Percentiles rank a stretch among this genome's conserved stretches.
These are phyloP conservation scores for Ochetophila trinervis DNA, from an alignment of 306 rosid genomes.

Conservation along the genomic window DNA sequence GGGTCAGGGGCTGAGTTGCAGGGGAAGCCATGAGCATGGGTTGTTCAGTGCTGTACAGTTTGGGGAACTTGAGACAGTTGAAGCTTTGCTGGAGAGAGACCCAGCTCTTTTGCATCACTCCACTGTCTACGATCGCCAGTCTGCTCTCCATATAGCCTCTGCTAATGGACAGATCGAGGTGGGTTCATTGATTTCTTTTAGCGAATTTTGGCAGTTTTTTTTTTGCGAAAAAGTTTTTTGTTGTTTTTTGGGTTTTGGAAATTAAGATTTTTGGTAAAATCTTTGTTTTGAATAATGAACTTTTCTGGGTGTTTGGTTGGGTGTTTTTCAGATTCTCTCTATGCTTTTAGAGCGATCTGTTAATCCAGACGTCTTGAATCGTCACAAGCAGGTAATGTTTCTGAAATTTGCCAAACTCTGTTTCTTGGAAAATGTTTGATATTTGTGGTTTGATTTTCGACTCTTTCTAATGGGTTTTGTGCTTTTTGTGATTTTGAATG, in stretches of 20 bases:
- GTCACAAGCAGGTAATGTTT: slow-evolving; percentile 76
- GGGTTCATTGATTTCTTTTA: slow-evolving; percentile 16
- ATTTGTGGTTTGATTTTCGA: background rate
- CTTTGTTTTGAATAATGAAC: slow-evolving; percentile 17
- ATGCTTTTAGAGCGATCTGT: slow-evolving; percentile 68
- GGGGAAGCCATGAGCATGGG: slow-evolving; percentile 62
- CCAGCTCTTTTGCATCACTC: slow-evolving; percentile 51
- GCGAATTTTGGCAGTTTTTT: background rate
- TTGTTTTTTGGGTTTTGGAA: slow-evolving; percentile 11
- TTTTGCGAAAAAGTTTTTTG: slow-evolving; percentile 18
- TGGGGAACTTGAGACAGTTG: slow-evolving; percentile 58
- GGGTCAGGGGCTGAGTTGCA: slow-evolving; percentile 96
- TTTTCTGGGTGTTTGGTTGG: background rate
- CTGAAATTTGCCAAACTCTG: slow-evolving; percentile 9
- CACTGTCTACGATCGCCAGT: slow-evolving; percentile 81
- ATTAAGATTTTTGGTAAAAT: background rate
- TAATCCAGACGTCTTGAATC: slow-evolving; percentile 85
- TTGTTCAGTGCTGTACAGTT: slow-evolving; percentile 76
- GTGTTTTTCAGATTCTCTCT: slow-evolving; percentile 57
- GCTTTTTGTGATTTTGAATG: slow-evolving; percentile 32
- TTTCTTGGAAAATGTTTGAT: background rate
- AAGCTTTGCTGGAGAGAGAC: slow-evolving; percentile 42
- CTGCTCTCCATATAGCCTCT: slow-evolving; percentile 87
- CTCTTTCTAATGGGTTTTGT: slow-evolving; percentile 16
- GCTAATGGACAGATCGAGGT: slow-evolving; percentile 98